phyloP scores from a whole-genome alignment of 2,329 filamentous ascomycete species.

The Pestalotiopsis fici region DNA sequence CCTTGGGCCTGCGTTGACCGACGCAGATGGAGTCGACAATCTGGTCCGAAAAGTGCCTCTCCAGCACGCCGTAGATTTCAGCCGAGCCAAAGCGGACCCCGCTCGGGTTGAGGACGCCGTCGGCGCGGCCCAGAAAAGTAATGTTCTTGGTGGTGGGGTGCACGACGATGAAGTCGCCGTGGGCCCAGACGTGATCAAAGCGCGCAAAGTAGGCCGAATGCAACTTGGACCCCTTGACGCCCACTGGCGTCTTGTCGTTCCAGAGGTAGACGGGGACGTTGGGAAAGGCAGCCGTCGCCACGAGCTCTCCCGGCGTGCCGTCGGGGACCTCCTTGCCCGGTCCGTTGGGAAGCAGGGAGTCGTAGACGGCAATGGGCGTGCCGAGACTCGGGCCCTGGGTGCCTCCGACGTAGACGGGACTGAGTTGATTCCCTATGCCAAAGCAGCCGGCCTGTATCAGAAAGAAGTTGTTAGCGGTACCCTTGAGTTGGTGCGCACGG shows the following conservation, averaged over 20 bases:
- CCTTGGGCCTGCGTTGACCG: conserved; percentile 67
- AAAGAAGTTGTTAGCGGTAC: neutral
- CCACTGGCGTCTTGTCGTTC: conserved; percentile 45
- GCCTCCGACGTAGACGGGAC: conserved; percentile 63
- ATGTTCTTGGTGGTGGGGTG: conserved; percentile 69
- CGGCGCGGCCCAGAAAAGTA: conserved; percentile 69
- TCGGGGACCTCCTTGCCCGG: conserved; percentile 44
- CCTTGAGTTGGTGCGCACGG: neutral
- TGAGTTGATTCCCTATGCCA: conserved; percentile 66
- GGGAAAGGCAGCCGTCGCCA: conserved; percentile 70
- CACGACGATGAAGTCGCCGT: conserved; percentile 76
- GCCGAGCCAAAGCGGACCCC: conserved; percentile 79
- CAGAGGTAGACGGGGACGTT: conserved; percentile 73
- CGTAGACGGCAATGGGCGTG: conserved; percentile 58
- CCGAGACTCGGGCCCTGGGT: conserved; percentile 52
- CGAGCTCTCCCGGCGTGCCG: conserved; percentile 74
- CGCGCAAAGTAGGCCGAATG: conserved; percentile 62
- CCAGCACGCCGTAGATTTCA: conserved; percentile 77
- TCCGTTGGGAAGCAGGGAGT: conserved; percentile 56
- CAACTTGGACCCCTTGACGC: conserved; percentile 57
- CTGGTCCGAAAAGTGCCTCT: conserved; percentile 61
- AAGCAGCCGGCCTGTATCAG: conserved; percentile 58
- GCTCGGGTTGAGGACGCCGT: conserved; percentile 79
- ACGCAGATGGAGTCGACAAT: conserved; percentile 78
- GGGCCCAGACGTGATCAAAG: conserved; percentile 73